Evolutionary conservation across 805 yeast species (phyloP), one percentile per base, ranked within the genome.

Genomic region (Saturnispora hagleri): DNA sequence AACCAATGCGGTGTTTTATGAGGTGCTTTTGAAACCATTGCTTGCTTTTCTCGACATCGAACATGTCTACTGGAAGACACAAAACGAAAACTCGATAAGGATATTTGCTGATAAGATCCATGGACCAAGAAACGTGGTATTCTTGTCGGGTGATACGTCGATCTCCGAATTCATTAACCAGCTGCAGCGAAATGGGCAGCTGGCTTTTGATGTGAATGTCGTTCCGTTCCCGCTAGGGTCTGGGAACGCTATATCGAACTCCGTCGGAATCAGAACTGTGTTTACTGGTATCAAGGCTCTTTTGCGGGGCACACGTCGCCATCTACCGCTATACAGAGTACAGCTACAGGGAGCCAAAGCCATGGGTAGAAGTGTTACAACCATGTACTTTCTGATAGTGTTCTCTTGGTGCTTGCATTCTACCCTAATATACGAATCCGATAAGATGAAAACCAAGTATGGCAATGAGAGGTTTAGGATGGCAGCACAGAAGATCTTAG

Each of bases 381-480:
- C 47, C 3, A 22, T 43, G 6, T 58, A 61, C 49, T 72, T 82
- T 61, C 53, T 77, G 17, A 87, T 87, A 2, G 95, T 89, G 9
- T 73, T 80, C 0, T 86, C 96, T 0, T 82, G 95, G 87, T 95
- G 84, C 0, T 78, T 89, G 56, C 97, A 90, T 66, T 89, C 97
- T 2, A 79, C 89, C 3, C 66, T 90, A 47, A 89, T 90, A 2
- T 90, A 90, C 31, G 84, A 84, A 52, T 80, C 90, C 49, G 91
- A 88, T 57, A 73, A 81, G 0, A 68, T 84, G 63, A 72, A 89
- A 28, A 3, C 28, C 12, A 72, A 72, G 47, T 70, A 74, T 54
- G 97, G 96, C 1, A 60, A 72, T 6, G 79, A 79, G 42, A 68
- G 96, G 51, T 90, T 90, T 65, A 69, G 74, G 53, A 66, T 79